phyloP scores from a whole-genome alignment of 148 eudicot species.

The Cornus suecica region DNA sequence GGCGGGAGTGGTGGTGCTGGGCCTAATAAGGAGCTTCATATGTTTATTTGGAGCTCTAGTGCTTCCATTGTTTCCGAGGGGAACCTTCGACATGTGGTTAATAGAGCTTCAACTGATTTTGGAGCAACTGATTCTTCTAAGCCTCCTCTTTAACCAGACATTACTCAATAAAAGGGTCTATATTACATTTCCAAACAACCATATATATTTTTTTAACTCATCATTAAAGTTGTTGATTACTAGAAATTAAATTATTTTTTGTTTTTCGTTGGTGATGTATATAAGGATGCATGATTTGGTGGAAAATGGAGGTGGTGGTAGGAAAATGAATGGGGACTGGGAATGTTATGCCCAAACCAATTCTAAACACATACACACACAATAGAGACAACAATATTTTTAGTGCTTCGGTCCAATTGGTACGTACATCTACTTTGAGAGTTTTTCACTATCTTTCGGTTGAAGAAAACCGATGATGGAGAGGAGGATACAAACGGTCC shows the following conservation, averaged over 20 bases:
- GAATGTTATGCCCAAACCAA: no score
- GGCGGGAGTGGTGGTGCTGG: conserved; percentile 26
- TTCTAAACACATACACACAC: no score
- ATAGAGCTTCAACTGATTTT: conserved; percentile 27
- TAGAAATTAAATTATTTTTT: neutral
- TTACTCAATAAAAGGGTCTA: conserved; percentile 68
- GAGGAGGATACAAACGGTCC: no score
- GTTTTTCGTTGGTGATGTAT: no score
- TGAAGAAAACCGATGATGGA: no score
- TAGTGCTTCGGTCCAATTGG: no score
- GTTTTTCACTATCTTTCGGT: no score
- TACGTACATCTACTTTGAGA: no score
- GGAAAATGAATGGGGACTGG: conserved; percentile 38
- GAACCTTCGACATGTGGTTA: conserved; percentile 43
- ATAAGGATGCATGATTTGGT: conserved; percentile 34
- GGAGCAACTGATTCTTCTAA: conserved; percentile 54
- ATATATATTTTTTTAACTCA: no score
- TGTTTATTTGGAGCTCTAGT: conserved; percentile 99
- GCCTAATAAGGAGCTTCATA: conserved; percentile 70
- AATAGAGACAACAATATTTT: no score
- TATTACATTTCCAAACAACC: no score
- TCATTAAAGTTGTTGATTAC: no score
- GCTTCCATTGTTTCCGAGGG: conserved; percentile 81
- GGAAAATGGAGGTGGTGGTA: conserved; percentile 40
- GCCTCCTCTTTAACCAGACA: conserved; percentile 59